Evolutionary conservation across 768 basidiomycete species (phyloP).

Genomic region (Termitomyces sp.): DNA sequence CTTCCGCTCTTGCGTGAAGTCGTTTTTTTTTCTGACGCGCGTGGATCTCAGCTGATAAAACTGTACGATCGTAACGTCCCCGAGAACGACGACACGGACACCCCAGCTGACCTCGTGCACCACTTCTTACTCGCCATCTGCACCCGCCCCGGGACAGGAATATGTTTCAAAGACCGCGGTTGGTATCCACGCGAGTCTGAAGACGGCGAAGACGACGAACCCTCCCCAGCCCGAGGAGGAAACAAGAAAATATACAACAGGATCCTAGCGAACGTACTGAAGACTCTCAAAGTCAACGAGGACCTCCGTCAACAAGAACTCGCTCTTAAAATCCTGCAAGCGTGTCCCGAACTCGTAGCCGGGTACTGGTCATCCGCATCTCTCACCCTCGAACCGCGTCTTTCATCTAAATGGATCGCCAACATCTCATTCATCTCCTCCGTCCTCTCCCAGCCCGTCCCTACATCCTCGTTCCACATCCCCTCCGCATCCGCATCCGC

Average conservation of each 20-base stretch:
- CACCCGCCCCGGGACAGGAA: conserved; percentile 74
- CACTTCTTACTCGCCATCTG: conserved; percentile 87
- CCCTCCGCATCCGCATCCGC: too few relatives aligned
- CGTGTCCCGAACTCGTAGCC: conserved; percentile 84
- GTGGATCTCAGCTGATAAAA: conserved; percentile 55
- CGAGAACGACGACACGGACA: conserved; percentile 46
- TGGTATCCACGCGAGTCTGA: conserved; percentile 82
- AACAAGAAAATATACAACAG: conserved; percentile 80
- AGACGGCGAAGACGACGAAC: conserved; percentile 39
- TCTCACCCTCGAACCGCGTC: conserved; percentile 78
- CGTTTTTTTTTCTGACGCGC: neutral
- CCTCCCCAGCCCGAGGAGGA: conserved; percentile 37
- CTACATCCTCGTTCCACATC: conserved; percentile 58
- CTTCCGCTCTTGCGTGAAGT: neutral
- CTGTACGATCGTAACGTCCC: conserved; percentile 61
- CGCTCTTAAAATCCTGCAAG: conserved; percentile 70
- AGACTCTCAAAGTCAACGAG: conserved; percentile 81
- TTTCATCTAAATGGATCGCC: conserved; percentile 88
- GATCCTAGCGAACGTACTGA: conserved; percentile 73
- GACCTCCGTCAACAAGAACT: conserved; percentile 84
- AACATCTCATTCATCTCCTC: conserved; percentile 82
- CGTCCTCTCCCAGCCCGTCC: conserved; percentile 76
- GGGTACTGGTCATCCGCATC: conserved; percentile 71
- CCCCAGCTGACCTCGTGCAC: conserved; percentile 77
- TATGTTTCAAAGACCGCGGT: conserved; percentile 86